Conservation (phyloP, 2,329 filamentous ascomycete genomes). For the Zelopaecilomyces penicillatus region DNA sequence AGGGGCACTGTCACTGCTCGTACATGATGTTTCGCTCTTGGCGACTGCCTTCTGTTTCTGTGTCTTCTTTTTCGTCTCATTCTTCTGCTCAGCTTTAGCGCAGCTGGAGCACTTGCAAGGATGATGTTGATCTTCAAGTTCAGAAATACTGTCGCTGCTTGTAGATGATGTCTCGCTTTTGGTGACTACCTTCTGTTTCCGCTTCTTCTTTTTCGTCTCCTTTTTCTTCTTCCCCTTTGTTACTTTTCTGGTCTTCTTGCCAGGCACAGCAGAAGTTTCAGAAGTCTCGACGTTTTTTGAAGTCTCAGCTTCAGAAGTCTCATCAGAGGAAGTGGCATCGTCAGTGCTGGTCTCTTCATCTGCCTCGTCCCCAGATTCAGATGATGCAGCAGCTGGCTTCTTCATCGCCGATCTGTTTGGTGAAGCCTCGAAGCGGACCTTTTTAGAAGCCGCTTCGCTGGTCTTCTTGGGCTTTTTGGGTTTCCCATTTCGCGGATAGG, state of each 20-base stretch:
- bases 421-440: constrained; percentile 33
- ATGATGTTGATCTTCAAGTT: background rate
- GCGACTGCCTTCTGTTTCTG: constrained; percentile 16
- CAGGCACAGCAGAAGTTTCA: background rate
- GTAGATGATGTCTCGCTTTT: background rate
- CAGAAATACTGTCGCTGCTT: background rate
- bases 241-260: constrained; percentile 4
- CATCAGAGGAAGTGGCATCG: constrained; percentile 14
- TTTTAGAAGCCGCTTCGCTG: constrained; percentile 23
- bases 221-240: constrained; percentile 13
- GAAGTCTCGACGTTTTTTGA: constrained; percentile 1
- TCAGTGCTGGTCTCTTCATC: constrained; percentile 2
- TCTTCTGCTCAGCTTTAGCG: constrained; percentile 8
- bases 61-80: constrained; percentile 6
- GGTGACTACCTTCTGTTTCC: background rate
- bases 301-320: constrained; percentile 4
- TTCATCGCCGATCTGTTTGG: constrained; percentile 31
- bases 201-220: background rate
- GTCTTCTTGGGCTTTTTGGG: background rate
- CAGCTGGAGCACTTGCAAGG: constrained; percentile 20
- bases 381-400: constrained; percentile 12
- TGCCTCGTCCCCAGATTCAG: constrained; percentile 12
- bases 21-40: background rate
- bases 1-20: background rate
- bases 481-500: constrained; percentile 32